Evolutionary conservation across 2,329 filamentous ascomycete species (phyloP).

Genomic region (Colletotrichum sp.): DNA sequence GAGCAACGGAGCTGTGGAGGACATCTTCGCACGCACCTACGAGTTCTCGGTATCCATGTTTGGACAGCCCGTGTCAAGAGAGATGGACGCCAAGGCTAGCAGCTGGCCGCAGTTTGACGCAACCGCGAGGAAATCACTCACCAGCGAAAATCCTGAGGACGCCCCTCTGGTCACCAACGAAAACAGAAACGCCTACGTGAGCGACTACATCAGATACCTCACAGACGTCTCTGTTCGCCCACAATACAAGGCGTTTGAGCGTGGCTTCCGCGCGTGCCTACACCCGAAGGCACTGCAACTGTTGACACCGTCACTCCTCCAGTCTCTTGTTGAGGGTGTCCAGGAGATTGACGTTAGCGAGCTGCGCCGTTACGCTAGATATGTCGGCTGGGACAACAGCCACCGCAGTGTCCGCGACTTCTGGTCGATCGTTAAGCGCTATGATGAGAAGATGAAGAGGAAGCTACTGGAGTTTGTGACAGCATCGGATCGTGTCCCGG

Average conservation of each 20-base stretch:
- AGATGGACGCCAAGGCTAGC: slow-evolving; percentile 52
- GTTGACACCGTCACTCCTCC: slow-evolving; percentile 74
- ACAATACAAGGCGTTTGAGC: slow-evolving; percentile 81
- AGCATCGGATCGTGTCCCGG: slow-evolving; percentile 86
- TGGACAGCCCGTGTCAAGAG: slow-evolving; percentile 59
- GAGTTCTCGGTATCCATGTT: slow-evolving; percentile 75
- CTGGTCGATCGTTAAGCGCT: slow-evolving; percentile 79
- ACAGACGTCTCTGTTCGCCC: slow-evolving; percentile 77
- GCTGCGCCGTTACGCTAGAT: slow-evolving; percentile 73
- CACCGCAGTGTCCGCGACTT: slow-evolving; percentile 79
- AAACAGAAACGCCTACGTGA: slow-evolving; percentile 80
- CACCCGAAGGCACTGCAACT: slow-evolving; percentile 72
- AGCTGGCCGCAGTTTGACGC: slow-evolving; percentile 60
- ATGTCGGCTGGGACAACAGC: slow-evolving; percentile 78
- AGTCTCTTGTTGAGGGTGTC: slow-evolving; percentile 81
- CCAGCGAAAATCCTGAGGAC: slow-evolving; percentile 51
- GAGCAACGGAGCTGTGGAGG: slow-evolving; percentile 75
- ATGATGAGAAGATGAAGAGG: slow-evolving; percentile 71
- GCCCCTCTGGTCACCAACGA: slow-evolving; percentile 78
- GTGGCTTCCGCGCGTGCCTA: slow-evolving; percentile 80
- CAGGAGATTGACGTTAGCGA: slow-evolving; percentile 80
- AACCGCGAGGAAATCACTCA: slow-evolving; percentile 28
- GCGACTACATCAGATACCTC: slow-evolving; percentile 85
- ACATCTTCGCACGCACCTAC: slow-evolving; percentile 84
- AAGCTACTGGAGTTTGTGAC: slow-evolving; percentile 93